Base-by-base conservation (phyloP, 371 early-diverging fungal species). In the Catenaria anguillulae region DNA sequence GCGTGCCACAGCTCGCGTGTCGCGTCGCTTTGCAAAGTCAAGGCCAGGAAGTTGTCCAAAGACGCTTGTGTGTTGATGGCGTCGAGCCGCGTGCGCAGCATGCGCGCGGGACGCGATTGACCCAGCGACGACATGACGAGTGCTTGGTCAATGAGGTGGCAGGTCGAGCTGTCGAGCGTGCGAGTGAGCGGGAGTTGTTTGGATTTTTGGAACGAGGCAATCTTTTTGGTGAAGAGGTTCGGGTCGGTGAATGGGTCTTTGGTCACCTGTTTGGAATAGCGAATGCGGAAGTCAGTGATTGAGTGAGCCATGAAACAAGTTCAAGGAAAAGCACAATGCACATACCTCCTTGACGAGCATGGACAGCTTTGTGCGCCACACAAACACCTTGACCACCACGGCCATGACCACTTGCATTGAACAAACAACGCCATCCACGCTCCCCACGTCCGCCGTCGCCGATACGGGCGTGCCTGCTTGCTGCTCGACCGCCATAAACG, bases 1-100 rank as follows among this genome's bases (percentile, higher is more conserved):
- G n/a, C 52, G 52, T 50, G 52, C 52, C 52, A 50, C 15, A 50
- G 52, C 0, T 26, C 52, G 52, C 52, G 52, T 12, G 52, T 50
- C 29, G 29, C 29, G 6, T 50, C 52, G 4, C 13, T 31, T 10
- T 50, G 52, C 29, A 3, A 10, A 17, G 52, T 29, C 2, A 50
- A 31, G 2, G 29, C 4, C 10, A 50, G 26, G 31, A 50, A 50
- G 52, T 50, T 50, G 31, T 50, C 52, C 29, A 50, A 31, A 1
- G 52, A 15, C 2, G 29, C 2, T 8, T 13, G 6, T 3, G 52
- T 8, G 29, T 29, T 15, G 2, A 50, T 10, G 4, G 24, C 21
- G 52, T 50, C 52, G 31, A 50, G 52, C 10, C 52, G 52, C 1
- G 31, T 19, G 52, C 52, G 52, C 29, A 50, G 19, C 2, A 50